Base-by-base conservation (phyloP, 2,329 filamentous ascomycete genomes). In the Lachnellula hyalina region DNA sequence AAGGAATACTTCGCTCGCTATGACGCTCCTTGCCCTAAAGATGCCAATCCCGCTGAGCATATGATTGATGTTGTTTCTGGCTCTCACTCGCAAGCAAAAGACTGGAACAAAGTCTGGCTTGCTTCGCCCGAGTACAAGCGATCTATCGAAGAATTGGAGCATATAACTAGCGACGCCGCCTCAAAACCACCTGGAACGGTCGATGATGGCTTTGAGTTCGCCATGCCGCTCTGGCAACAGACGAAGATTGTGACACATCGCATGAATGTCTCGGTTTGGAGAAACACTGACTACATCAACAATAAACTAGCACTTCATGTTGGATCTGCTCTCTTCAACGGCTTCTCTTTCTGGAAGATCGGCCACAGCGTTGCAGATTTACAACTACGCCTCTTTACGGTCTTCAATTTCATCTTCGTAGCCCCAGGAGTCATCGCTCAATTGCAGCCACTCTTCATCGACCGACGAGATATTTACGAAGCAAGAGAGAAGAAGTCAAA, bases 91-190 rank as follows among this genome's bases (percentile, higher is more conserved):
- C 79, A 80, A 1, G 80, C 80, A 0, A 67, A 70, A 36, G 80
- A 90, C 67, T 92, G 89, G 89, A 74, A 77, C 38, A 75, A 86
- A 42, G 79, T 86, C 61, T 89, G 86, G 86, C 73, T 75, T 47
- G 77, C 78, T 38, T 87, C 84, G 0, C 70, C 79, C 1, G 77
- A 87, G 60, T 78, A 81, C 57, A 69, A 72, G 4, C 67, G 73
- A 1, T 70, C 85, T 17, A 66, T 82, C 2, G 68, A 77, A 15
- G 82, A 87, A 63, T 84, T 89, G 40, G 77, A 83, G 23, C 72
- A 72, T 6, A 77, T 86, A 54, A 80, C 81, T 60, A 66, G 75
- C 1, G 77, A 80, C 1, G 72, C 75, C 3, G 71, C 71, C 3
- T 59, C 68, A 4, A 67, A 67, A 41, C 63, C 67, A 19, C 63